Base-by-base conservation (phyloP, 1,139 yeast genomes). In the Saccharomycopsis hybrid region DNA sequence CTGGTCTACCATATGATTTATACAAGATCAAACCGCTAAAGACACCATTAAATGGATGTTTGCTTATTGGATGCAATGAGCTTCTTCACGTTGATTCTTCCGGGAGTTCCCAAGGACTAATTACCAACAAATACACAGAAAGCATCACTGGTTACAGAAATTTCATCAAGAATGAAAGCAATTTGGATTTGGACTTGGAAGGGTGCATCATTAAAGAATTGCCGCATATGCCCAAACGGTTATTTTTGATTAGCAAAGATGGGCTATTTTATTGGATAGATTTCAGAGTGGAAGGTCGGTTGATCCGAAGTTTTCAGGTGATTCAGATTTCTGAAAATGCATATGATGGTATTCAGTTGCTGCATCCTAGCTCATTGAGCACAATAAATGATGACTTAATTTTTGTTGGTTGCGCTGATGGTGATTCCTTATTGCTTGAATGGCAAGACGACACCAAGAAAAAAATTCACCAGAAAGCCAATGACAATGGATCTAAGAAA, bases 1-100 rank as follows among this genome's bases (percentile, higher is more conserved):
- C 76, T 30, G 74, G 75, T 45, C 70, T 90, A 44, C 96, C 97
- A 0, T 87, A 79, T 65, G 96, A 88, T 61, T 64, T 85, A 8
- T 83, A 80, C 56, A 68, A 76, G 33, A 65, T 88, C 4, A 64
- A 84, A 5, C 82, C 96, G 0, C 70, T 88, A 38, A 74, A 79
- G 1, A 67, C 70, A 2, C 92, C 94, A 0, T 68, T 85, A 44
- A 85, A 84, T 54, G 95, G 95, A 1, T 72, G 83, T 43, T 67
- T 89, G 13, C 64, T 89, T 25, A 52, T 86, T 5, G 97, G 97
- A 1, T 75, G 85, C 32, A 89, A 90, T 62, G 88, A 85, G 57
- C 59, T 90, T 13, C 68, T 88, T 18, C 94, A 87, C 62, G 76
- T 89, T 27, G 96, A 89, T 61, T 80, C 87, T 48, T 82, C 94